Evolutionary conservation across 768 basidiomycete species (phyloP), one percentile per base, ranked within the genome.

Genomic region (Phylloporus arenicola): DNA sequence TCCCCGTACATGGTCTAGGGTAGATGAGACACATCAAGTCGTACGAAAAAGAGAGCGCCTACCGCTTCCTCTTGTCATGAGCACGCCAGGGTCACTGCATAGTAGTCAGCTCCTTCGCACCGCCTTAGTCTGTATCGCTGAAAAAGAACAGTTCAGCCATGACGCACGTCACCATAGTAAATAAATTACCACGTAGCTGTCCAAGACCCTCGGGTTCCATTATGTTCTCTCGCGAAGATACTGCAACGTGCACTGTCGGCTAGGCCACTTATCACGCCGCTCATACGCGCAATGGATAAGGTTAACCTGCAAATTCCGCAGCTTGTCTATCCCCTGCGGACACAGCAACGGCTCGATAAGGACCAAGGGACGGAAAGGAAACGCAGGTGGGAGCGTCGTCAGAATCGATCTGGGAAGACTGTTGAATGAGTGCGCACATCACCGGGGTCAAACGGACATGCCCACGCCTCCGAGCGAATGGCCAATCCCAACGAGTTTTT

Each of bases 381-480:
- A 57, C 0, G 46, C 39, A 0, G 80, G 80, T 22, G 70, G 58
- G 10, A 82, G 57, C 29, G 65, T 61, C 57, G 83, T 81, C 19
- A 83, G 64, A 31, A 84, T 70, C 9, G 80, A 70, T 63, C 83
- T 84, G 41, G 42, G 14, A 39, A 25, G 13, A 41, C 19, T 30
- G 35, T 41, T 31, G 33, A 57, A 30, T 45, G 9, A 42, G 10
- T 17, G 40, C 13, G 31, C 29, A 44, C 19, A 27, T 1, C 25
- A 44, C 22, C 13, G 3, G 10, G 17, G 10, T 22, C 53, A 22
- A 17, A 53, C 78, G 49, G 57, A 84, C 84, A 84, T 77, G 19
- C 79, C 70, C 49, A 83, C 81, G 34, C 77, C 84, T 13, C 84
- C 84, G 17, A 87, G 66, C 1, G 84, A 85, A 62, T 87, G 84